Evolutionary conservation across 2,329 filamentous ascomycete genomes (phyloP).

Genomic region (Cladophialophora immunda): DNA sequence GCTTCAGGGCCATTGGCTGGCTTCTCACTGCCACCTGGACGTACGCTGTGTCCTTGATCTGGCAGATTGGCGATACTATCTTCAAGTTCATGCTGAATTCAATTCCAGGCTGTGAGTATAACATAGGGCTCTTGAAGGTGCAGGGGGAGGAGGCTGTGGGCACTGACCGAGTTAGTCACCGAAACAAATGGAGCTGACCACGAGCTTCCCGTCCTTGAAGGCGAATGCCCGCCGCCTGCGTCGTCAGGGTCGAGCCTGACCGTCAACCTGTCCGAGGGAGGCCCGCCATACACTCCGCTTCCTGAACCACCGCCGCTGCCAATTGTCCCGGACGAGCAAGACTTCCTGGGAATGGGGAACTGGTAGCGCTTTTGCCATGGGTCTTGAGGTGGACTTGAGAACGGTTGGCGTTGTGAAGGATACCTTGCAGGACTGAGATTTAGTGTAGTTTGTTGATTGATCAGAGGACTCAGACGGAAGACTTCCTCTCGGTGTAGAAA

Average conservation of each 20-base stretch:
- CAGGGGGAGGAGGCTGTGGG: background rate
- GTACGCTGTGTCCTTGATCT: conserved; percentile 10
- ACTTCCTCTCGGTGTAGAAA: background rate
- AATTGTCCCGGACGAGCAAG: conserved; percentile 11
- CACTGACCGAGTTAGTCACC: conserved; percentile 10
- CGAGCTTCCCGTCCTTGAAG: background rate
- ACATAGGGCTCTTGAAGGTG: conserved; percentile 1
- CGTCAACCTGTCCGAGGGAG: conserved; percentile 18
- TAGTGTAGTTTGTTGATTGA: background rate
- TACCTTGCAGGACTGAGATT: background rate
- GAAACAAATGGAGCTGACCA: conserved; percentile 2
- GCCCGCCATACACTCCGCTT: background rate
- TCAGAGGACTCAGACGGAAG: background rate
- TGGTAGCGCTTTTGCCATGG: background rate
- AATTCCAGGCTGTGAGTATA: conserved; percentile 20
- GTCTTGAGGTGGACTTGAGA: background rate
- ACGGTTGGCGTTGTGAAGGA: background rate
- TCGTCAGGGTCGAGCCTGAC: conserved; percentile 19
- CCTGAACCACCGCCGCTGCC: conserved; percentile 13
- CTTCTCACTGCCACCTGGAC: conserved; percentile 12
- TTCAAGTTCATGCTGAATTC: background rate
- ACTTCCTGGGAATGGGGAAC: conserved; percentile 20
- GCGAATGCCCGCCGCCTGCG: background rate
- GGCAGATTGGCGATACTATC: conserved; percentile 4
- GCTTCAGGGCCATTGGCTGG: conserved; percentile 1